phyloP scores from a whole-genome alignment of 345 rosid genomes.

The Eucalyptus erythrocorys region DNA sequence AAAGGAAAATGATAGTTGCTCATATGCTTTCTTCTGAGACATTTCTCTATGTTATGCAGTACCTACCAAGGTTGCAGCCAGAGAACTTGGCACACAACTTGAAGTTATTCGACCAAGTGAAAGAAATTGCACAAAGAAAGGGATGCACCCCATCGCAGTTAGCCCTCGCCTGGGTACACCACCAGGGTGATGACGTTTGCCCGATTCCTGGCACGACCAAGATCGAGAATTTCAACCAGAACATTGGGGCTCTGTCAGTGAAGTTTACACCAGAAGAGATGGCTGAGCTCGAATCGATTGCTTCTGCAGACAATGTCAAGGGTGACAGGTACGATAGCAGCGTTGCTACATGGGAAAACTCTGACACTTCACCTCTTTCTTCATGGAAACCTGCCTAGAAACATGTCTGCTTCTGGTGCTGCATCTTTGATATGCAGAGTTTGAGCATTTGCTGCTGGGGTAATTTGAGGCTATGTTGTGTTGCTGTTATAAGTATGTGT shows the following conservation, averaged over 20 bases:
- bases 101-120: conserved; percentile 23
- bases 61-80: conserved; percentile 42
- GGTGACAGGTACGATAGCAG: conserved; percentile 26
- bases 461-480: neutral
- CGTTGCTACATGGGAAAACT: conserved; percentile 13
- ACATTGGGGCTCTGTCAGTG: conserved; percentile 26
- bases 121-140: conserved; percentile 31
- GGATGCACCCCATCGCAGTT: conserved; percentile 52
- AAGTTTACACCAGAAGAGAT: conserved; percentile 51
- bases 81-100: conserved; percentile 54
- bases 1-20: neutral
- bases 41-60: conserved; percentile 6
- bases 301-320: conserved; percentile 21
- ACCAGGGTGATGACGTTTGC: conserved; percentile 22
- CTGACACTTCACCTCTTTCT: conserved; percentile 47
- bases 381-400: conserved; percentile 21
- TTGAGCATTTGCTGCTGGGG: neutral
- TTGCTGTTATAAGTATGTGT: neutral
- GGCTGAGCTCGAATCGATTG: conserved; percentile 46
- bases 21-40: neutral
- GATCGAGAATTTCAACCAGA: conserved; percentile 4
- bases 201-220: conserved; percentile 1
- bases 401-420: neutral
- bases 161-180: conserved; percentile 64
- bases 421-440: neutral